Base-by-base conservation (phyloP, 768 basidiomycete genomes). In the Kwoniella mangroviensis region DNA sequence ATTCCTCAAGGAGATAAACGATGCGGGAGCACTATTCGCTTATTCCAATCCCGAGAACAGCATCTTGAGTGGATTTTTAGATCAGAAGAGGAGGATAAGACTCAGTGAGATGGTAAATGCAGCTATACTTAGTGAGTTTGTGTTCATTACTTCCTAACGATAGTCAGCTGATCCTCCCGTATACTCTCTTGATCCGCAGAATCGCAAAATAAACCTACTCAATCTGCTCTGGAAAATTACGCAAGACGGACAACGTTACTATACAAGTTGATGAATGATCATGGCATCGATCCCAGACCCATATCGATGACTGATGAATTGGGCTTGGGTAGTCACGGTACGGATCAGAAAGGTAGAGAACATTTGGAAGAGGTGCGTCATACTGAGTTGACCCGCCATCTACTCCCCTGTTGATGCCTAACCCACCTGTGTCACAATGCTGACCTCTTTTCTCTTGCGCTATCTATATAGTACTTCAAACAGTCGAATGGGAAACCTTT, bases 61-160 rank as follows among this genome's bases (percentile, higher is more conserved):
- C 75, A 87, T 90, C 0, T 86, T 94, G 76, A 85, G 87, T 17
- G 89, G 87, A 65, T 98, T 95, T 83, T 82, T 97, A 70, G 87
- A 87, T 45, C 89, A 90, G 81, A 88, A 88, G 63, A 85, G 94
- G 77, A 87, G 94, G 69, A 90, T 92, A 72, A 88, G 88, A 5
- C 87, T 97, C 22, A 94, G 94, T 5, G 91, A 93, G 67, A 92
- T 94, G 83, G 89, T 98, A 52, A 91, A 95, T 73, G 86, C 88
- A 54, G 94, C 94, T 17, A 91, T 97, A 57, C 83, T 97, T 13
- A 85, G 94, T 94, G 75, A 80, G 92, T 86, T 13, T 53, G 19
- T 4, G 10, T 41, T 26, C 34, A 19, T 21, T 12, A 11, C n/a
- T 64, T 13, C 61, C 43, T 63, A 15, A 13, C 13, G 17, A n/a